These are phyloP conservation scores for Helotiales sp. DNA, from an alignment of 2,329 filamentous ascomycete genomes.

Conservation along the genomic window DNA sequence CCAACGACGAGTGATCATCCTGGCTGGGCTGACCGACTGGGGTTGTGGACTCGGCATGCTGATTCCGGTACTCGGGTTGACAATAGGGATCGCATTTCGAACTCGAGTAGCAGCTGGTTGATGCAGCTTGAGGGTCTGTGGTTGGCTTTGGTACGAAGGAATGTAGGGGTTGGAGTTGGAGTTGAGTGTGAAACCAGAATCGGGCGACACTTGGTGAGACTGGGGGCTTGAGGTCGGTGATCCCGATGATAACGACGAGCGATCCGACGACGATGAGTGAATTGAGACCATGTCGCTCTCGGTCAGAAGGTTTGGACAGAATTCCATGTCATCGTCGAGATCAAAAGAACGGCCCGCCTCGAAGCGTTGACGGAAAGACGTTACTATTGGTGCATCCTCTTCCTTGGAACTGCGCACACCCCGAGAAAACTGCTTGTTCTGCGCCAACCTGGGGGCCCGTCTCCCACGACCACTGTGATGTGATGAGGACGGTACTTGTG, in stretches of 20 bases:
- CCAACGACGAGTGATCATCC: conserved; percentile 45
- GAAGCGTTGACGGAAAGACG: conserved; percentile 81
- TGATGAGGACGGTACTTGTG: conserved; percentile 46
- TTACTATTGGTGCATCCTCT: conserved; percentile 77
- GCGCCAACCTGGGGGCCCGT: conserved; percentile 77
- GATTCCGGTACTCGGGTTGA: conserved; percentile 91
- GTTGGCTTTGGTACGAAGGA: conserved; percentile 67
- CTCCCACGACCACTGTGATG: conserved; percentile 83
- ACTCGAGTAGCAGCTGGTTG: conserved; percentile 87
- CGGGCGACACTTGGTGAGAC: conserved; percentile 73
- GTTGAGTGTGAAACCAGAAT: conserved; percentile 73
- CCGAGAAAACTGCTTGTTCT: conserved; percentile 84
- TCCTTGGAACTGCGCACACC: conserved; percentile 86
- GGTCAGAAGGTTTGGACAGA: conserved; percentile 88
- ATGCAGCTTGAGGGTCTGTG: conserved; percentile 74
- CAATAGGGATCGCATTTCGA: conserved; percentile 95
- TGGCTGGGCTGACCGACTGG: conserved; percentile 63
- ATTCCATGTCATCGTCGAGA: conserved; percentile 92
- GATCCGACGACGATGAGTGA: conserved; percentile 84
- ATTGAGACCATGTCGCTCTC: conserved; percentile 85
- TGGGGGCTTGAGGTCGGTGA: conserved; percentile 91
- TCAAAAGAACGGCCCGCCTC: conserved; percentile 93
- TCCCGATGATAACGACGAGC: conserved; percentile 90
- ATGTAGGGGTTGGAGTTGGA: conserved; percentile 66
- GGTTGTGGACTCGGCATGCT: conserved; percentile 81